A percentile compares a stretch with the other conserved stretches of the same genome.
Evolutionary conservation across 805 yeast species (phyloP).

Genomic region (Candida caryicola): DNA sequence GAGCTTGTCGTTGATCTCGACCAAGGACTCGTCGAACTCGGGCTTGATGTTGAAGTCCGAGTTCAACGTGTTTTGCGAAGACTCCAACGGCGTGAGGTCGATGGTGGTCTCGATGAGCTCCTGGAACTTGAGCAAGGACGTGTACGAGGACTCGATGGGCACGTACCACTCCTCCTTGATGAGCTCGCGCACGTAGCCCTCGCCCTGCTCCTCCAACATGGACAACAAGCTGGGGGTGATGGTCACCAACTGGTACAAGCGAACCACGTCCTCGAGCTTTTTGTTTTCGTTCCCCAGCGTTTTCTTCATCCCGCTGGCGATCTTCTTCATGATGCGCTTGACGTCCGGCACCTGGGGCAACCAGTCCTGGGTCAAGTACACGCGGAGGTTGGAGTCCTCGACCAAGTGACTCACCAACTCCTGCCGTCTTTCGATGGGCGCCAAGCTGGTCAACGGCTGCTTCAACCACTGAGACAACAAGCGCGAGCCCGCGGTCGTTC

Average conservation of each 20-base stretch:
- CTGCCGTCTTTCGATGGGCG: slow-evolving; percentile 65
- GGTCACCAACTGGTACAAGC: slow-evolving; percentile 77
- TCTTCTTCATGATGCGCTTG: slow-evolving; percentile 67
- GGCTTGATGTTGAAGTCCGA: slow-evolving; percentile 85
- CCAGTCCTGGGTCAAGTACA: slow-evolving; percentile 62
- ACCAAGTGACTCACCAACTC: slow-evolving; percentile 68
- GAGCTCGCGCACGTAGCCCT: slow-evolving; percentile 29
- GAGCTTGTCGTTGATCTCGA: slow-evolving; percentile 55
- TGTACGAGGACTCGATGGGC: slow-evolving; percentile 50
- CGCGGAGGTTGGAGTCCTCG: slow-evolving; percentile 66
- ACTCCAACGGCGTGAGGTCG: slow-evolving; percentile 77
- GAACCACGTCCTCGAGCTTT: slow-evolving; percentile 81
- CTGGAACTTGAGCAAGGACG: slow-evolving; percentile 62
- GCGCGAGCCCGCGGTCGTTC: slow-evolving; percentile 85
- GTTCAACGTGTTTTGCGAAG: slow-evolving; percentile 32
- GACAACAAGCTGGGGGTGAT: slow-evolving; percentile 67
- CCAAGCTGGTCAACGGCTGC: slow-evolving; percentile 78
- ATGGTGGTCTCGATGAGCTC: slow-evolving; percentile 91
- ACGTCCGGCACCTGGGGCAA: slow-evolving; percentile 79
- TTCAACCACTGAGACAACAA: slow-evolving; percentile 91
- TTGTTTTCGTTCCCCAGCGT: slow-evolving; percentile 44
- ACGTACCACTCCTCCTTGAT: slow-evolving; percentile 53
- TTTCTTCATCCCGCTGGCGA: slow-evolving; percentile 36
- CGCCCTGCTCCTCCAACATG: slow-evolving; percentile 42
- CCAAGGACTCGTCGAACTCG: slow-evolving; percentile 79